phyloP scores from a whole-genome alignment of 1,139 yeast genomes.

The Blastobotrys capitulatus region DNA sequence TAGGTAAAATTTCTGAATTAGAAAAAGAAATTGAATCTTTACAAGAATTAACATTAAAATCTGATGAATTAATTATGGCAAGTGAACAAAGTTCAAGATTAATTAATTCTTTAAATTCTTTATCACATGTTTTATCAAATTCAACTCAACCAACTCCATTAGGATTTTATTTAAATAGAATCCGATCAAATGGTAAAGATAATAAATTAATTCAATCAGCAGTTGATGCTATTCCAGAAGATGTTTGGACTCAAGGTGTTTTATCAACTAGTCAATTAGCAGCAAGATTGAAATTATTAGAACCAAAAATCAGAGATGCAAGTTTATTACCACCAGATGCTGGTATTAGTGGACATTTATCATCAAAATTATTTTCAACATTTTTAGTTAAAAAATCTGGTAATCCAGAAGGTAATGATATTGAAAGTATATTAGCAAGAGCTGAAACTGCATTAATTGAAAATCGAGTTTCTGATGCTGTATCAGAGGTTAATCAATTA shows the following conservation, averaged over 20 bases:
- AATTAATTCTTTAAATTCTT: constrained; percentile 50
- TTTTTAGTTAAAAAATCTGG: constrained; percentile 64
- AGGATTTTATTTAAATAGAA: constrained; percentile 33
- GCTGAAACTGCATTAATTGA: constrained; percentile 71
- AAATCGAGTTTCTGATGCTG: constrained; percentile 81
- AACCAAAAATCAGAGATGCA: constrained; percentile 84
- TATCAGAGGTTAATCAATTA: constrained; percentile 82
- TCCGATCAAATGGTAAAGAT: constrained; percentile 41
- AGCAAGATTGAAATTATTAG: constrained; percentile 69
- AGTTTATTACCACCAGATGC: constrained; percentile 91
- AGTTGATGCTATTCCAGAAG: constrained; percentile 42
- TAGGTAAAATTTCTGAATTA: constrained; percentile 61
- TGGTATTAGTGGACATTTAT: constrained; percentile 85
- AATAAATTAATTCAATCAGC: constrained; percentile 45
- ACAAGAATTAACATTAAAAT: constrained; percentile 52
- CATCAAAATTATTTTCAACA: constrained; percentile 72
- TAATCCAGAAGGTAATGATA: constrained; percentile 69
- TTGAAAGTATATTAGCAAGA: constrained; percentile 84
- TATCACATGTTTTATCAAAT: constrained; percentile 44
- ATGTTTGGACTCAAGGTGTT: constrained; percentile 51
- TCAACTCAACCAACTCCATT: constrained; percentile 35
- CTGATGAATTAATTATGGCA: constrained; percentile 52
- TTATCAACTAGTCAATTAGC: constrained; percentile 45
- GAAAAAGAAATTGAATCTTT: constrained; percentile 51
- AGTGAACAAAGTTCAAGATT: constrained; percentile 54